These are phyloP conservation scores for Tricholoma sp. DNA, from an alignment of 768 basidiomycete species.

Conservation along the genomic window DNA sequence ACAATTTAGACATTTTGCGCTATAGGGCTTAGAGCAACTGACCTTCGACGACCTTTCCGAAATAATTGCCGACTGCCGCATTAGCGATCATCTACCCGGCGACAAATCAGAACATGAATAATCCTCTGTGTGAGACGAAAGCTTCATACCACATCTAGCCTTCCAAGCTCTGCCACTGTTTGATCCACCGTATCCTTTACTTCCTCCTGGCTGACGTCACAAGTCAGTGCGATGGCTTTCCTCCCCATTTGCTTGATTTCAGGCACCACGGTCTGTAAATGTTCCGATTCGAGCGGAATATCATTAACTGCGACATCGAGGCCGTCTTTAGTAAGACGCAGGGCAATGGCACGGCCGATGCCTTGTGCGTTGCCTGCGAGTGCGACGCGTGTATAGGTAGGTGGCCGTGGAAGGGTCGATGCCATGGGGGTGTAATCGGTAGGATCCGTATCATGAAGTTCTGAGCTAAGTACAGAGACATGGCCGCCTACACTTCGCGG, in stretches of 20 bases:
- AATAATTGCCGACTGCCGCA: slow-evolving; percentile 18
- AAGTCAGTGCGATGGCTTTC: slow-evolving; percentile 14
- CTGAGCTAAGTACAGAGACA: too few species aligned
- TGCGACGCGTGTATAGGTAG: slow-evolving; percentile 13
- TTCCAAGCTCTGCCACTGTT: slow-evolving; percentile 14
- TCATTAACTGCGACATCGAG: slow-evolving; percentile 23
- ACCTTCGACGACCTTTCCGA: slow-evolving; percentile 16
- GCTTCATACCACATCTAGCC: slow-evolving; percentile 22
- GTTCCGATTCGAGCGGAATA: too few species aligned
- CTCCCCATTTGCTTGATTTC: slow-evolving; percentile 21
- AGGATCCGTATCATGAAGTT: too few species aligned
- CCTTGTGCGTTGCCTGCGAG: slow-evolving; percentile 28
- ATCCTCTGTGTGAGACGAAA: neutral
- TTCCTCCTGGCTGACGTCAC: slow-evolving; percentile 22
- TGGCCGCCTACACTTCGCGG: too few species aligned
- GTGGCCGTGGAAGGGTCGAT: too few species aligned
- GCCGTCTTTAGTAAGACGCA: slow-evolving; percentile 27
- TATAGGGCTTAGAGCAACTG: neutral
- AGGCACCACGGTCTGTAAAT: slow-evolving; percentile 17
- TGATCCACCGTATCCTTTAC: slow-evolving; percentile 22
- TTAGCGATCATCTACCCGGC: slow-evolving; percentile 31
- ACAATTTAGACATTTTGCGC: neutral
- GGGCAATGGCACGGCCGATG: slow-evolving; percentile 27
- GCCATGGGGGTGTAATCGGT: neutral
- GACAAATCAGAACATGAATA: neutral